Evolutionary conservation across 2,329 filamentous ascomycete species (phyloP).

Genomic region (Pseudopithomyces maydicus): DNA sequence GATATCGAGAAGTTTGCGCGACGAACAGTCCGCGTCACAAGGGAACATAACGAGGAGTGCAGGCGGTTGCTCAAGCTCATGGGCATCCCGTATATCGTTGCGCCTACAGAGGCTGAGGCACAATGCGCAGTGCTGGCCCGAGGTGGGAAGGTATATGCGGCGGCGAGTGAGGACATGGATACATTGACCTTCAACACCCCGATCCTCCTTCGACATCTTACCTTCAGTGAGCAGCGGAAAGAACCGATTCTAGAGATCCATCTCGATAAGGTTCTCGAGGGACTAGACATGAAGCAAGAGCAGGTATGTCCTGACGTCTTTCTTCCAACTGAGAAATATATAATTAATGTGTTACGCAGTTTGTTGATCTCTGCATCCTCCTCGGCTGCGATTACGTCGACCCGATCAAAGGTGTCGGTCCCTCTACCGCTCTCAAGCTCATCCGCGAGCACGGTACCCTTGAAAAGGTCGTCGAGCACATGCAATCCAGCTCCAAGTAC

Average conservation of each 20-base stretch:
- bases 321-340: neutral
- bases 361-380: slow-evolving; percentile 96
- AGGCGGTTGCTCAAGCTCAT: slow-evolving; percentile 89
- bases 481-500: slow-evolving; percentile 79
- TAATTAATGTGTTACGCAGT: slow-evolving; percentile 57
- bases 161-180: slow-evolving; percentile 98
- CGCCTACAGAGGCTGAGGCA: slow-evolving; percentile 95
- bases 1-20: slow-evolving; percentile 98
- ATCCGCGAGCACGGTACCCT: slow-evolving; percentile 90
- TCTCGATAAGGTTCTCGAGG: slow-evolving; percentile 83
- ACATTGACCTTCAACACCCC: slow-evolving; percentile 94
- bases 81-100: slow-evolving; percentile 94
- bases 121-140: slow-evolving; percentile 90
- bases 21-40: slow-evolving; percentile 90
- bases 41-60: slow-evolving; percentile 95
- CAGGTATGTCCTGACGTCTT: slow-evolving; percentile 67
- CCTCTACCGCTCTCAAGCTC: slow-evolving; percentile 87
- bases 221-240: slow-evolving; percentile 96
- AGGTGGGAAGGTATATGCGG: slow-evolving; percentile 94
- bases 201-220: slow-evolving; percentile 88
- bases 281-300: slow-evolving; percentile 82
- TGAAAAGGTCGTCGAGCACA: slow-evolving; percentile 85
- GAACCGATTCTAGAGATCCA: slow-evolving; percentile 97
- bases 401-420: slow-evolving; percentile 91
- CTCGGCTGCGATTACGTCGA: slow-evolving; percentile 98